Evolutionary conservation across 2,329 filamentous ascomycete species (phyloP), one percentile per base, ranked within the genome.

Genomic region (Saccharata proteae): DNA sequence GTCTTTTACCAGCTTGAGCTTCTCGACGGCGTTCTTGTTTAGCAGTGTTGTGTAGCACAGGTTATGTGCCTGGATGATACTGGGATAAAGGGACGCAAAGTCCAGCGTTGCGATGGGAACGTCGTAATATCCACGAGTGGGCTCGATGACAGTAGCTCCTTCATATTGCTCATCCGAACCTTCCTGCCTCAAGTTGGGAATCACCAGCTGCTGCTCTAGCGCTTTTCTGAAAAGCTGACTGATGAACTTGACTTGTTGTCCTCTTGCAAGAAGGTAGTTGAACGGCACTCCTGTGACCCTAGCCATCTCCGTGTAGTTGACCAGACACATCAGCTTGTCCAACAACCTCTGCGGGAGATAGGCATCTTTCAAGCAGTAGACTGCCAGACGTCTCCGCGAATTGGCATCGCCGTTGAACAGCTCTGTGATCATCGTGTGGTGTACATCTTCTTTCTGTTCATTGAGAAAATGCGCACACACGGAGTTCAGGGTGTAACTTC

Each of bases 221-320:
- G 90, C 86, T 56, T 96, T 96, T 35, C 90, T 78, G 67, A 93
- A 98, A 11, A 98, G 66, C 52, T 98, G 90, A 53, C 86, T 96
- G 60, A 98, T 74, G 59, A 98, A 98, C 49, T 93, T 93, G 52
- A 98, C 77, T 57, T 98, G 92, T 54, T 98, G 90, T 26, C 90
- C 90, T 49, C 86, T 77, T 15, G 90, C 76, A 2, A 98, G 69
- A 26, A 98, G 69, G 49, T 80, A 93, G 51, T 93, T 96, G 65
- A 98, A 98, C 0, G 90, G 90, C 4, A 98, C 88, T 45, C 90
- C 90, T 16, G 92, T 98, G 58, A 98, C 90, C 73, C 90, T 90
- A 36, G 90, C 88, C 90, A 98, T 98, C 60, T 98, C 90, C 0
- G 90, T 96, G 49, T 96, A 96, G 54, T 98, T 98, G 58, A 93